Evolutionary conservation across 345 rosid species (phyloP).

Genomic region (Arabis alpina): DNA sequence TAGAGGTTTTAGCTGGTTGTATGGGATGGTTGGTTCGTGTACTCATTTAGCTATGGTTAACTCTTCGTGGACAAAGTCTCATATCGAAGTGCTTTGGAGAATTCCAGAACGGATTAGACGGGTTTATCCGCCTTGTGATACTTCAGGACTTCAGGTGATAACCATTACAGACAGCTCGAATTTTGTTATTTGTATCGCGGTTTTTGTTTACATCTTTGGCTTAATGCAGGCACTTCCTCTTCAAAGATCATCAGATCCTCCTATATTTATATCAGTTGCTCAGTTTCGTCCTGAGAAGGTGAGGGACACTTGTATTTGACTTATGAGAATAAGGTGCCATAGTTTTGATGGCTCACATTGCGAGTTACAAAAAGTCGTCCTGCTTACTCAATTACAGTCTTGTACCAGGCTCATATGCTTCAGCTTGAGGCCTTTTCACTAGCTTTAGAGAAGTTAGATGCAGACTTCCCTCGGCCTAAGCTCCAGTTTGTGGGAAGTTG

Average conservation of each 20-base stretch:
- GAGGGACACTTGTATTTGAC: slow-evolving; percentile 48
- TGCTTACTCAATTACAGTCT: slow-evolving; percentile 41
- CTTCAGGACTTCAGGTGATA: slow-evolving; percentile 90
- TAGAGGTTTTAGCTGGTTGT: slow-evolving; percentile 74
- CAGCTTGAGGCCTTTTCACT: slow-evolving; percentile 89
- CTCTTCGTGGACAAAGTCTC: slow-evolving; percentile 93
- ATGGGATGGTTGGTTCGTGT: slow-evolving; percentile 86
- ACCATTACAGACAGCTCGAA: not conserved
- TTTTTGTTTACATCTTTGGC: slow-evolving; percentile 28
- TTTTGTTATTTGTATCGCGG: not conserved
- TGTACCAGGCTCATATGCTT: slow-evolving; percentile 82
- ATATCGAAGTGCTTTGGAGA: slow-evolving; percentile 83
- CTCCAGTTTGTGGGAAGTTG: slow-evolving; percentile 97
- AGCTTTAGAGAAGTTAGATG: slow-evolving; percentile 59
- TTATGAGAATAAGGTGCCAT: slow-evolving; percentile 42
- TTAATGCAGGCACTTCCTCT: slow-evolving; percentile 68
- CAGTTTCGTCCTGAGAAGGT: slow-evolving; percentile 99
- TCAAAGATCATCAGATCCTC: slow-evolving; percentile 64
- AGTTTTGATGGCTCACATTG: slow-evolving; percentile 41
- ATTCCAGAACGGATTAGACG: slow-evolving; percentile 67
- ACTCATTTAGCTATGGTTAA: slow-evolving; percentile 91
- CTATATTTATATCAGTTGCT: slow-evolving; percentile 79
- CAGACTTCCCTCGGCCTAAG: slow-evolving; percentile 62
- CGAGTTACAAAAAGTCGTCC: slow-evolving; percentile 24
- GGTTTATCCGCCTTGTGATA: slow-evolving; percentile 95